Evolutionary conservation across 2,329 filamentous ascomycete genomes (phyloP), one percentile per base, ranked within the genome.

Genomic region (Xylariaceae sp.): DNA sequence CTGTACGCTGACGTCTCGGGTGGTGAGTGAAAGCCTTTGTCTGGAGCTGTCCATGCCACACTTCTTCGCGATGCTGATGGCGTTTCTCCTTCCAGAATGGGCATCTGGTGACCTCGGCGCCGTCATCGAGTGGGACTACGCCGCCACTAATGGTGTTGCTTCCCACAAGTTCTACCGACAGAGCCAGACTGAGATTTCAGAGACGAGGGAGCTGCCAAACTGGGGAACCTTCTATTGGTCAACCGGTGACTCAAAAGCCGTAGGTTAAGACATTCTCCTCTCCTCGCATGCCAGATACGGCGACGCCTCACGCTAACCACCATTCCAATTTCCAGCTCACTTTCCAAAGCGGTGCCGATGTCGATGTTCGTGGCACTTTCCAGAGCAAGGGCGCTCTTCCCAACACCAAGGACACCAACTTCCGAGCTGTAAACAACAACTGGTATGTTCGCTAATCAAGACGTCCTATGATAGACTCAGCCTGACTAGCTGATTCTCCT

Each of bases 191-290:
- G 64, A 79, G 13, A 82, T 92, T 38, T 74, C 76, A 1, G 88
- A 94, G 57, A 65, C 66, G 9, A 65, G 65, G 28, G 82, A 94
- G 53, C 80, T 83, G 49, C 75, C 85, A 0, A 83, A 88, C 64
- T 94, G 88, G 88, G 88, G 88, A 2, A 80, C 76, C 35, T 76
- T 89, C 65, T 59, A 55, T 60, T 88, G 88, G 59, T 80, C 83
- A 9, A 88, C 77, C 3, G 75, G 78, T 17, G 67, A 71, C 37
- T 58, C 70, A 11, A 55, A 60, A 14, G 70, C 70, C 16, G 65
- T 68, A 59, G 55, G 66, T 61, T 6, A 28, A 16, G 6, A 24
- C 7, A 24, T 24, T 11, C 21, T 11, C 21, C 6, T 24, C 21
- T 24, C 21, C 21, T 7, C 21, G 6, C 21, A 6, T 24, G 6